Evolutionary conservation across 495 filamentous ascomycete species (phyloP).

Genomic region (Hypoxylon trugodes): DNA sequence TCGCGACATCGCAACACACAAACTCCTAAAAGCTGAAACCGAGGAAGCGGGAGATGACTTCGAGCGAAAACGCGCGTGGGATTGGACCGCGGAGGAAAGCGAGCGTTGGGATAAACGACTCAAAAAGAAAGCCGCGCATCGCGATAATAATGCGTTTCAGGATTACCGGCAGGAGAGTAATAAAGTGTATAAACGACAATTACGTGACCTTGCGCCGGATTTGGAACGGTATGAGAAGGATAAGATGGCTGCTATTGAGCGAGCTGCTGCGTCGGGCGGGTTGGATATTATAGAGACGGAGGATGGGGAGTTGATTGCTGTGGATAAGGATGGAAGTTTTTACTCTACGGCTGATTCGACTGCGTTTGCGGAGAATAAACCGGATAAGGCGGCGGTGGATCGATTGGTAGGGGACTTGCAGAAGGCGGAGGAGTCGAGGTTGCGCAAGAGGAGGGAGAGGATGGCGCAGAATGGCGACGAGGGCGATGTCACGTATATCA

Average conservation of each 20-base stretch:
- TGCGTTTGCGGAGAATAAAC: slow-evolving; percentile 83
- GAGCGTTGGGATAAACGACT: slow-evolving; percentile 92
- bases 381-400: slow-evolving; percentile 89
- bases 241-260: slow-evolving; percentile 84
- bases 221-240: slow-evolving; percentile 83
- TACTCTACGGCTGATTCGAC: slow-evolving; percentile 86
- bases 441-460: slow-evolving; percentile 85
- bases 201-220: slow-evolving; percentile 75
- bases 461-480: slow-evolving; percentile 77
- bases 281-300: slow-evolving; percentile 93
- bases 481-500: slow-evolving; percentile 96
- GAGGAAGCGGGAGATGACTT: slow-evolving; percentile 89
- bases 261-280: slow-evolving; percentile 78
- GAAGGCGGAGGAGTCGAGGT: slow-evolving; percentile 84
- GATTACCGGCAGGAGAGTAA: slow-evolving; percentile 86
- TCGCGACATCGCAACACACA: slow-evolving; percentile 86
- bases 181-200: slow-evolving; percentile 93
- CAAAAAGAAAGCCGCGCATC: slow-evolving; percentile 83
- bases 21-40: slow-evolving; percentile 89
- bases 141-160: slow-evolving; percentile 87
- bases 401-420: slow-evolving; percentile 83
- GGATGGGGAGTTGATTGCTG: slow-evolving; percentile 91
- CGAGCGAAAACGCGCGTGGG: slow-evolving; percentile 97
- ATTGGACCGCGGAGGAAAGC: slow-evolving; percentile 94
- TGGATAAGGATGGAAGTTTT: slow-evolving; percentile 89